Conservation (phyloP, 2,329 filamentous ascomycete species). For the Pseudopyricularia cyperi region DNA sequence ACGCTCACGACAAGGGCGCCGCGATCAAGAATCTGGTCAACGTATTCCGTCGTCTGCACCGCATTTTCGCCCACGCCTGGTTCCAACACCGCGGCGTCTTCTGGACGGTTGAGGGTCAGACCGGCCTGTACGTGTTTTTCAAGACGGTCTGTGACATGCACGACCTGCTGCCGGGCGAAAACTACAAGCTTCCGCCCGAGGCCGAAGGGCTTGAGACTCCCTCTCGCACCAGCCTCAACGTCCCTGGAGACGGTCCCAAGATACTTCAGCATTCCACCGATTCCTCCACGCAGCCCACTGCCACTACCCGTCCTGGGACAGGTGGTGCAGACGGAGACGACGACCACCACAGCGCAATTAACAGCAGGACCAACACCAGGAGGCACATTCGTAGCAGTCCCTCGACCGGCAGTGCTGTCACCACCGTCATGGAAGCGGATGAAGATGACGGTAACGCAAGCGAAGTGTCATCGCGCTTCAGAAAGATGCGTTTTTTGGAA, state of each 20-base stretch:
- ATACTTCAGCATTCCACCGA: constrained; percentile 11
- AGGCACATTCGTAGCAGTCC: constrained; percentile 70
- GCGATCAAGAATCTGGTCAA: constrained; percentile 81
- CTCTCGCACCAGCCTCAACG: not conserved
- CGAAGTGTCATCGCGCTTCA: constrained; percentile 22
- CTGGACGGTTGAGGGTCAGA: constrained; percentile 81
- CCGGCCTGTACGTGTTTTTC: constrained; percentile 92
- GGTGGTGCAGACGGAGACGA: constrained; percentile 20
- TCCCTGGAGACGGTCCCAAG: constrained; percentile 18
- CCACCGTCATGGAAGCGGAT: constrained; percentile 70
- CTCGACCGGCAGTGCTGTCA: constrained; percentile 65
- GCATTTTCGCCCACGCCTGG: constrained; percentile 98
- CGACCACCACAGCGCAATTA: constrained; percentile 37
- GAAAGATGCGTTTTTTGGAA: constrained; percentile 38
- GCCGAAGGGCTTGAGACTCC: constrained; percentile 66
- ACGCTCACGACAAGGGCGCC: constrained; percentile 44
- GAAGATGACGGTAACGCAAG: constrained; percentile 49
- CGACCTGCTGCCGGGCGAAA: constrained; percentile 78
- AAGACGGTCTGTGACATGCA: constrained; percentile 94
- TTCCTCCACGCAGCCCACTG: constrained; percentile 3
- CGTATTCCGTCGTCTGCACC: constrained; percentile 85
- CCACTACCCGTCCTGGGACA: not conserved
- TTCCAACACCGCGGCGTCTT: constrained; percentile 94
- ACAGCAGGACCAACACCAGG: constrained; percentile 57
- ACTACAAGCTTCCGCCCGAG: constrained; percentile 88